Evolutionary conservation across 805 yeast species (phyloP).

Genomic region (Candida montana): DNA sequence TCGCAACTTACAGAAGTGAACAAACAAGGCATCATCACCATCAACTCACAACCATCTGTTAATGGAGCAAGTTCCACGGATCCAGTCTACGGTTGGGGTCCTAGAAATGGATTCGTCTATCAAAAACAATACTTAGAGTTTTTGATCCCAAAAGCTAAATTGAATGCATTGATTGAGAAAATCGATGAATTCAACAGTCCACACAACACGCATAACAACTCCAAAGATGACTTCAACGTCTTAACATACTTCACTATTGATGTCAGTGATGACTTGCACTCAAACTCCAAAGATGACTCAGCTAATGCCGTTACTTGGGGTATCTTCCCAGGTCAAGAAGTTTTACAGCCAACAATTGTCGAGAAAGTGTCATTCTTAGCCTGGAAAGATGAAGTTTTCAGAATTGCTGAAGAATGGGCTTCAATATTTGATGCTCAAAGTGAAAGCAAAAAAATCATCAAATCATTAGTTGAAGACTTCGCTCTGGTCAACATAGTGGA

Average conservation of each 20-base stretch:
- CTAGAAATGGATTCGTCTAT: constrained; percentile 84
- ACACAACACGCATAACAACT: constrained; percentile 16
- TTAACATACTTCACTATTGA: constrained; percentile 78
- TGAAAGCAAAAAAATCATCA: constrained; percentile 31
- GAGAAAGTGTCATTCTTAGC: constrained; percentile 89
- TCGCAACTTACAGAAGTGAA: constrained; percentile 59
- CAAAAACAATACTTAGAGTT: constrained; percentile 93
- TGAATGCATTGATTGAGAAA: constrained; percentile 33
- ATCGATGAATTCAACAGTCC: constrained; percentile 43
- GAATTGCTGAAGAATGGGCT: constrained; percentile 79
- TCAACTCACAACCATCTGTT: constrained; percentile 92
- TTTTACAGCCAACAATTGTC: constrained; percentile 92
- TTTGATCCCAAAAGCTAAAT: constrained; percentile 53
- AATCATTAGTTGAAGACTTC: constrained; percentile 49
- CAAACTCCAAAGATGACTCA: constrained; percentile 65
- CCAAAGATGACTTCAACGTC: constrained; percentile 36
- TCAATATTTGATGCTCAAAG: constrained; percentile 38
- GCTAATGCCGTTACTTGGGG: constrained; percentile 99
- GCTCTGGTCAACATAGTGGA: constrained; percentile 85
- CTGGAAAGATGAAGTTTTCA: constrained; percentile 94
- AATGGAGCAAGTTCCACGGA: constrained; percentile 74
- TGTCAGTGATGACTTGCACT: constrained; percentile 45
- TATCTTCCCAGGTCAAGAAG: constrained; percentile 92
- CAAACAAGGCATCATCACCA: constrained; percentile 63
- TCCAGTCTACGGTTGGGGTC: constrained; percentile 89